Conservation (phyloP, 805 yeast species). For the Suhomyces canberraensis region DNA sequence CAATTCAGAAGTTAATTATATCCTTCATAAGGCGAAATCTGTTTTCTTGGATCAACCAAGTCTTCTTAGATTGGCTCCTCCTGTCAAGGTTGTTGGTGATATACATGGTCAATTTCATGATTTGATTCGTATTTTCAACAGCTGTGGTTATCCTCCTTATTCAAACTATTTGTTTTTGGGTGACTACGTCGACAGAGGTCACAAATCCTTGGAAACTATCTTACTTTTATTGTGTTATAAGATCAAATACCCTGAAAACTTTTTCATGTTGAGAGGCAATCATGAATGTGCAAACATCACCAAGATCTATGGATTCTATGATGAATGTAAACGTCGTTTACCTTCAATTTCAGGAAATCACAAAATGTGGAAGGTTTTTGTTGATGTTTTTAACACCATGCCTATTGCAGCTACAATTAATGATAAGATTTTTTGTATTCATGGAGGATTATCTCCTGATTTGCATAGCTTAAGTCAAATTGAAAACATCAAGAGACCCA, state of each 20-base stretch:
- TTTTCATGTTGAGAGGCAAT: constrained; percentile 58
- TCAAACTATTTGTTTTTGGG: constrained; percentile 56
- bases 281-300: constrained; percentile 60
- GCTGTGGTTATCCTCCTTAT: constrained; percentile 60
- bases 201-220: constrained; percentile 55
- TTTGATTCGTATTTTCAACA: constrained; percentile 50
- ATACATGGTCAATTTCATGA: constrained; percentile 69
- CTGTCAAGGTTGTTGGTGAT: constrained; percentile 82
- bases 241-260: constrained; percentile 58
- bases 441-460: constrained; percentile 76
- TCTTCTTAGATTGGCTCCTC: constrained; percentile 63
- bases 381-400: constrained; percentile 56
- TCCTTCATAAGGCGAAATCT: constrained; percentile 57
- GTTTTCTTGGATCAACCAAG: constrained; percentile 65
- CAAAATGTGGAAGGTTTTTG: constrained; percentile 49
- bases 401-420: constrained; percentile 63
- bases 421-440: constrained; percentile 56
- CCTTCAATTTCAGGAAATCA: constrained; percentile 24
- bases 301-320: constrained; percentile 58
- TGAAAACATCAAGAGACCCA: constrained; percentile 70
- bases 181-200: constrained; percentile 59
- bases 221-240: constrained; percentile 50
- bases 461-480: constrained; percentile 63
- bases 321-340: constrained; percentile 56
- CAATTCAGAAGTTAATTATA: constrained; percentile 51